Evolutionary conservation across 441 rosid genomes (phyloP).

Genomic region (Monsonia emarginata): DNA sequence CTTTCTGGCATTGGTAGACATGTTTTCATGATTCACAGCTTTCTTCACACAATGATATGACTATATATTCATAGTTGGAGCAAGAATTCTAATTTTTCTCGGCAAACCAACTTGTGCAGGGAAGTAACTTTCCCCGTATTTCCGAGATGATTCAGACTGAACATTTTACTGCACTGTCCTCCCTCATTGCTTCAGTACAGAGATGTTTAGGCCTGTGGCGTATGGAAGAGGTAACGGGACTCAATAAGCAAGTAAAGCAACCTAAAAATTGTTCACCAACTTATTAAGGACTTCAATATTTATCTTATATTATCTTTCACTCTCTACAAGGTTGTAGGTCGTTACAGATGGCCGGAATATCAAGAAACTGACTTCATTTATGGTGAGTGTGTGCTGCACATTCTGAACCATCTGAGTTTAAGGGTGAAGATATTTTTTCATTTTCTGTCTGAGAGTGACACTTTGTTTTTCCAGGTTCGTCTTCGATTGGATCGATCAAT

Average conservation of each 20-base stretch:
- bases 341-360: slow-evolving; percentile 74
- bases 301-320: slow-evolving; percentile 9
- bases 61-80: no score
- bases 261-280: not conserved
- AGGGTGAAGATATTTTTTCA: not conserved
- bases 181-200: slow-evolving; percentile 62
- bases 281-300: slow-evolving; percentile 2
- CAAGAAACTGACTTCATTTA: slow-evolving; percentile 69
- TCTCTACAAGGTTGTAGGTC: slow-evolving; percentile 50
- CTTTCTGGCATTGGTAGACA: slow-evolving; percentile 18
- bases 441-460: not conserved
- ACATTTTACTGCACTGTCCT: slow-evolving; percentile 44
- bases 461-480: slow-evolving; percentile 44
- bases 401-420: slow-evolving; percentile 3
- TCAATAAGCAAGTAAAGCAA: not conserved
- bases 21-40: slow-evolving; percentile 9
- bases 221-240: slow-evolving; percentile 56
- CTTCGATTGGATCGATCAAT: slow-evolving; percentile 69
- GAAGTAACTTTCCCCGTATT: slow-evolving; percentile 43
- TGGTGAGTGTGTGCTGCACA: slow-evolving; percentile 33
- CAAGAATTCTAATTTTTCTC: no score
- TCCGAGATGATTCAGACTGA: slow-evolving; percentile 40
- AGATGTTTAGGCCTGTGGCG: slow-evolving; percentile 80
- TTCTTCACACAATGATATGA: slow-evolving; percentile 9
- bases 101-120: slow-evolving; percentile 43